Evolutionary conservation across 352 stramenopile genomes (phyloP), one percentile per base, ranked within the genome.

Genomic region (Phytophthora colocasiae): DNA sequence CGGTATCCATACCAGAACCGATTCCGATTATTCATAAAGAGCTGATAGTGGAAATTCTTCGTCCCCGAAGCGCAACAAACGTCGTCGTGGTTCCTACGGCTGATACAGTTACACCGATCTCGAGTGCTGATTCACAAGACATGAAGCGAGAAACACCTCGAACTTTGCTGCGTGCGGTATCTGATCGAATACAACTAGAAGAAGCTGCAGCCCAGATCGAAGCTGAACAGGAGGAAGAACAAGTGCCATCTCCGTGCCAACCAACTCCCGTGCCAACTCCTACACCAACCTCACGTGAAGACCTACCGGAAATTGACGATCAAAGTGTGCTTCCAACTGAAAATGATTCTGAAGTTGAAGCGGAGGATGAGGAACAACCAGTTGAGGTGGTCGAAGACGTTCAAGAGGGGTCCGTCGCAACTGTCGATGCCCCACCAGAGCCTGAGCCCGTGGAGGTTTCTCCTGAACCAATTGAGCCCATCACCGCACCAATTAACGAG

Each of bases 81-180:
- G 46, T 74, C 15, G 68, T 80, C 36, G 58, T 68, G 14, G 58
- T 71, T 8, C 63, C 61, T 14, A 57, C 57, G 6, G 49, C 66
- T 6, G 58, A 69, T 9, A 51, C 64, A 26, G 43, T 54, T 50
- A 27, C 26, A 14, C 39, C 43, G 15, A 19, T 27, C 3, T 24
- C 47, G 19, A 49, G 14, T 40, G 36, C n/a, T 9, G 54, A 17
- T 24, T 58, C 54, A 43, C 58, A 15, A 54, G 40, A 10, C 27
- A 56, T 64, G 12, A 59, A 44, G 45, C 58, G 52, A 19, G 34
- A 50, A 39, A 50, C 57, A 32, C 69, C 67, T 2, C 54, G 14
- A n/a, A 36, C 19, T 4, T 26, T 72, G 15, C 39, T 56, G 11
- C 40, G 64, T 31, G 64, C 12, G 17, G 31, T 58, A 27, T 76